phyloP scores from a whole-genome alignment of 441 rosid genomes.

The Capsella rubella region DNA sequence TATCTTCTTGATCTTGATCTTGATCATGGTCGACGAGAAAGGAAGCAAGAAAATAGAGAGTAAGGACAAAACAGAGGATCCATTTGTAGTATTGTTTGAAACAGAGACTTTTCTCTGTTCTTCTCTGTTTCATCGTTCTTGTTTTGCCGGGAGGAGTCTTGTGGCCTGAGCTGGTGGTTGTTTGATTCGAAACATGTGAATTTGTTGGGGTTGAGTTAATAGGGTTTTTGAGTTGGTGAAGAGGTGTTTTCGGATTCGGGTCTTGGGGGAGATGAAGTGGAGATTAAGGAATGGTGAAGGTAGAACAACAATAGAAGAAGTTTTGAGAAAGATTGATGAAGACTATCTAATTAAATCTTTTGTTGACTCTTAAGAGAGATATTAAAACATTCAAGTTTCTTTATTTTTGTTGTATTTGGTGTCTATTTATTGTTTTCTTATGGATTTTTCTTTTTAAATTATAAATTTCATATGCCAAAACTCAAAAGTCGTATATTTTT shows the following conservation, averaged over 20 bases:
- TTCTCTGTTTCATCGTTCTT: slow-evolving; percentile 53
- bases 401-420: neutral
- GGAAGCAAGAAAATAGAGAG: slow-evolving; percentile 78
- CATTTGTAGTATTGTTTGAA: slow-evolving; percentile 79
- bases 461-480: neutral
- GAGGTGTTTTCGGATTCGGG: slow-evolving; percentile 60
- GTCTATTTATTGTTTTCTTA: neutral
- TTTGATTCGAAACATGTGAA: slow-evolving; percentile 26
- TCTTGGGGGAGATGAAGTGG: slow-evolving; percentile 51
- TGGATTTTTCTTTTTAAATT: neutral
- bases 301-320: slow-evolving; percentile 35
- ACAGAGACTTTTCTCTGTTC: slow-evolving; percentile 55
- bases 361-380: slow-evolving; percentile 5
- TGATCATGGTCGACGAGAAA: slow-evolving; percentile 66
- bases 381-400: too few relatives aligned
- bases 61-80: slow-evolving; percentile 74
- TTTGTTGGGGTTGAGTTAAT: slow-evolving; percentile 18
- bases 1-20: slow-evolving; percentile 51
- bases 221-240: slow-evolving; percentile 49
- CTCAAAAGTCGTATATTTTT: neutral
- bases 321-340: slow-evolving; percentile 34
- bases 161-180: slow-evolving; percentile 9
- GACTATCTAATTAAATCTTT: neutral
- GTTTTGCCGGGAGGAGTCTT: slow-evolving; percentile 66
- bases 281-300: slow-evolving; percentile 57